Evolutionary conservation across 1,284 basidiomycete species (phyloP).

Genomic region (Acaromyces ingoldii): DNA sequence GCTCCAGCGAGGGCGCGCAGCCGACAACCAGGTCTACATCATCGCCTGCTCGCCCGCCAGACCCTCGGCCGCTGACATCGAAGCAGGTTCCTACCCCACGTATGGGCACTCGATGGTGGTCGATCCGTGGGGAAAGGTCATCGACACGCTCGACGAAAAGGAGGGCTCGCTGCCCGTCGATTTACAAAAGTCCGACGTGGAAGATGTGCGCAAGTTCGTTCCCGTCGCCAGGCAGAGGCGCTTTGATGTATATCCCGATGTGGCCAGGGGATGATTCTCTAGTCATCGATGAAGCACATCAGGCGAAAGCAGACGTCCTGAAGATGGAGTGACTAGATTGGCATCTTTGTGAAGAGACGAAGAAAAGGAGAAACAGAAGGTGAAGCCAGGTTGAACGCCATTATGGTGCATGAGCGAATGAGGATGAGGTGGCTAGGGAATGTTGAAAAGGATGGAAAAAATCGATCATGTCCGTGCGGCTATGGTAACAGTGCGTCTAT

Average conservation of each 20-base stretch:
- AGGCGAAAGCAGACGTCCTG: too few species aligned
- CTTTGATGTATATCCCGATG: conserved; percentile 42
- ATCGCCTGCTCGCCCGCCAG: conserved; percentile 82
- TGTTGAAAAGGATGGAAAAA: too few species aligned
- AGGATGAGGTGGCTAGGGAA: too few species aligned
- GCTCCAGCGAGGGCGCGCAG: conserved; percentile 50
- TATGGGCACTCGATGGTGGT: conserved; percentile 46
- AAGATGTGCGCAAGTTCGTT: background rate
- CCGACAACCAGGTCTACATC: conserved; percentile 53
- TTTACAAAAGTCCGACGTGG: conserved; percentile 14
- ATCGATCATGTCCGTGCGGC: too few species aligned
- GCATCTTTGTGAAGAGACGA: too few species aligned
- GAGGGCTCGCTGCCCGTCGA: conserved; percentile 66
- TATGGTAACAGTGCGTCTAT: too few species aligned
- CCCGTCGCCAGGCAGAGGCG: conserved; percentile 10
- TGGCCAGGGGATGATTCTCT: conserved; percentile 27
- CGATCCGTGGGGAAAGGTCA: conserved; percentile 64
- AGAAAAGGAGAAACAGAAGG: too few species aligned
- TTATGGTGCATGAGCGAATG: too few species aligned
- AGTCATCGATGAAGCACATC: too few species aligned
- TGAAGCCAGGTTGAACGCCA: too few species aligned
- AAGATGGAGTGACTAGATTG: too few species aligned
- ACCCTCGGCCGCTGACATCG: conserved; percentile 59
- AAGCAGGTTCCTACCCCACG: conserved; percentile 42
- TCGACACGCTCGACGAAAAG: conserved; percentile 71